Evolutionary conservation across 768 basidiomycete genomes (phyloP), one percentile per base, ranked within the genome.

Genomic region (Trametes gibbosa): DNA sequence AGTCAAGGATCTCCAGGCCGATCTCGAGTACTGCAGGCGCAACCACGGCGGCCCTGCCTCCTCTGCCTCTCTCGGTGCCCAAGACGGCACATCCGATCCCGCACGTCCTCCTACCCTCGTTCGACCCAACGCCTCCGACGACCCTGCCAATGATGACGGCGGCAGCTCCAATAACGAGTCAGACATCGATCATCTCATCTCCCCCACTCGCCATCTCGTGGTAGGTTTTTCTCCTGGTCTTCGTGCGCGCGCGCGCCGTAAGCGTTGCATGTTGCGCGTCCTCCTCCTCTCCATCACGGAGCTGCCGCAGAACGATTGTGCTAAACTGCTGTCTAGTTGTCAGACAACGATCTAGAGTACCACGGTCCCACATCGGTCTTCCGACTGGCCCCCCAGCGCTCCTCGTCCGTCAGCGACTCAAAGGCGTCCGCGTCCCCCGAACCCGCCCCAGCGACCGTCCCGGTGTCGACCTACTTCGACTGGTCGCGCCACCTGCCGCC

Each of bases 291-390:
- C n/a, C n/a, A n/a, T n/a, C n/a, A n/a, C n/a, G n/a, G n/a, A n/a
- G n/a, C n/a, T n/a, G n/a, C n/a, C n/a, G n/a, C n/a, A n/a, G 29
- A 29, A 43, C 42, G 12, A 27, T 47, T 17, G 35, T 47, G 29
- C 43, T 40, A 7, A 49, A 50, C 23, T 27, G 23, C 1, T 48
- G 23, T 34, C 3, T 46, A 72, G 70, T 59, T 72, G 8, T 61
- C 63, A 32, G 63, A 66, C 39, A 66, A 63, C 43, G 69, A 68
- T 9, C 64, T 73, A 14, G 68, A 73, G 47, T 58, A 68, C 21
- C 72, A 68, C 34, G 72, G 72, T 0, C 68, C 68, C 8, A 72
- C 72, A 12, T 69, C 72, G 16, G 67, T 72, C 6, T 73, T 68
- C 57, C 70, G 70, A 21, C 62, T 72, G 5, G 71, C 70, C 14